Percentiles rank a stretch among this genome's conserved stretches.
These are phyloP conservation scores for Fusarium vanettenii DNA, from an alignment of 2,329 filamentous ascomycete species.

Conservation along the genomic window DNA sequence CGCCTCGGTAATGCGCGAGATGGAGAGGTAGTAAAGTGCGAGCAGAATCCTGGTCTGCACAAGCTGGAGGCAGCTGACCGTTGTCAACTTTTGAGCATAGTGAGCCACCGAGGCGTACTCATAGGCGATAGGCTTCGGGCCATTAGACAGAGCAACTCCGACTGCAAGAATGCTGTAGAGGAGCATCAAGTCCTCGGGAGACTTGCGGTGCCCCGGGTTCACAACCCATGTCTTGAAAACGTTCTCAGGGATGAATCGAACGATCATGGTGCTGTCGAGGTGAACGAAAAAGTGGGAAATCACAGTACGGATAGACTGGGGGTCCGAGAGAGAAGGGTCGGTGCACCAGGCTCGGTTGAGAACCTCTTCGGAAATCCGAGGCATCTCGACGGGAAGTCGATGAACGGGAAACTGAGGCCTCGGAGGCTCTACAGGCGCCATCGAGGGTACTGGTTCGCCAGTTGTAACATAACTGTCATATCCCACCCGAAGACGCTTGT, in stretches of 20 bases:
- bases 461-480: constrained; percentile 58
- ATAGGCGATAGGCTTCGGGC: constrained; percentile 50
- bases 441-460: constrained; percentile 46
- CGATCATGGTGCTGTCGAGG: constrained; percentile 54
- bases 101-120: constrained; percentile 65
- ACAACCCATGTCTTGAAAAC: constrained; percentile 53
- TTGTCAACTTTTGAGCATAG: constrained; percentile 58
- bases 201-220: constrained; percentile 50
- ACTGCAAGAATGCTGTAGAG: constrained; percentile 58
- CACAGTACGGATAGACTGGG: constrained; percentile 53
- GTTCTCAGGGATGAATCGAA: constrained; percentile 56
- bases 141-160: constrained; percentile 53
- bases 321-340: constrained; percentile 60
- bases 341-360: constrained; percentile 62
- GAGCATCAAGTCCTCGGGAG: constrained; percentile 58
- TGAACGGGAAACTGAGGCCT: constrained; percentile 53
- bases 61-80: constrained; percentile 63
- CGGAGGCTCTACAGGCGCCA: constrained; percentile 51
- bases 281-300: constrained; percentile 57
- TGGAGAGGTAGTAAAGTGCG: constrained; percentile 73
- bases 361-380: constrained; percentile 62
- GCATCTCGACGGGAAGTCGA: constrained; percentile 52
- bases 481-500: constrained; percentile 62
- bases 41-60: constrained; percentile 76
- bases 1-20: constrained; percentile 67